Evolutionary conservation across 805 yeast species (phyloP), one percentile per base, ranked within the genome.

Genomic region (Blastobotrys peoriensis): DNA sequence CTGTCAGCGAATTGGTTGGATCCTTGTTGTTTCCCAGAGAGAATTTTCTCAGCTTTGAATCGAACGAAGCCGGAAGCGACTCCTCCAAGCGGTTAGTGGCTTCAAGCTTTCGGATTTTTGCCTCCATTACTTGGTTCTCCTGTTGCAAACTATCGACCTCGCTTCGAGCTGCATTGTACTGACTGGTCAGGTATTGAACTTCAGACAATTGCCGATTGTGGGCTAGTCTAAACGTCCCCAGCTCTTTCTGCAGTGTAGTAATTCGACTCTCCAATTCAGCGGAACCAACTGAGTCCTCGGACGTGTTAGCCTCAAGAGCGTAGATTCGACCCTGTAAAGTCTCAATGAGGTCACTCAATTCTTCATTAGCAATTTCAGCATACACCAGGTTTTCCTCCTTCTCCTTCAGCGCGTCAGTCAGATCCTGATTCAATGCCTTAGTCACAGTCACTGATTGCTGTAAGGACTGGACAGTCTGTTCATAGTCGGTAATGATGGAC

Each of bases 131-230:
- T 23, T 25, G 28, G 16, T 45, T 35, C 42, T 45, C 42, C 13
- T 30, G 17, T 10, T 13, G 35, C 30, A 49, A 33, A 9, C 17
- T 17, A 5, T 37, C 46, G 13, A 45, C 34, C n/a, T 51, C 51
- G 8, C 27, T 25, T 18, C 47, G 37, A 5, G 52, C 38, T 5
- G 33, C 16, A 45, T 52, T 52, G 38, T 52, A 52, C 36, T 50
- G 50, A 13, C 43, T 20, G 3, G 54, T 52, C 21, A 52, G 36
- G 30, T 52, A 50, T 35, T 52, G 56, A 3, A 47, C 34, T 33
- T 52, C 56, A 2, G 46, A 22, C 38, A 28, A 9, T 15, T 49
- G 51, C n/a, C 49, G 42, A 25, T 47, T 50, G 21, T 46, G 53
- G 23, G 46, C 53, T 17, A 27, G 21, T 16, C 51, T 34, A 38